Evolutionary conservation across 352 stramenopile species (phyloP).

Genomic region (Pythium dissotocum): DNA sequence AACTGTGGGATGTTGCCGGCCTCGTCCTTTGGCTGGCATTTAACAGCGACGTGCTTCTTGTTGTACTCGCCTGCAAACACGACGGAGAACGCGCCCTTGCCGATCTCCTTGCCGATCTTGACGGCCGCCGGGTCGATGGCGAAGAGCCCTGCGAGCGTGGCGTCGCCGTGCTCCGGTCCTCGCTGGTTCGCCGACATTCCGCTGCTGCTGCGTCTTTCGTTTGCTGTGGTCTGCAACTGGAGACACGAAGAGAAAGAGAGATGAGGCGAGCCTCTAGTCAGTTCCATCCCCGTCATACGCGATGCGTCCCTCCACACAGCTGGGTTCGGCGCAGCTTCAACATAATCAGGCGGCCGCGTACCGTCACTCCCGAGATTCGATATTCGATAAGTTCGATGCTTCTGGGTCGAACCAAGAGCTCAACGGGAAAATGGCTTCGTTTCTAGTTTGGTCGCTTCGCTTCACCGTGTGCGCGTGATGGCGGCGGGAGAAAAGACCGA

Average conservation of each 20-base stretch:
- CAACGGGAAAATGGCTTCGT: not conserved
- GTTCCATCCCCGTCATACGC: conserved; percentile 17
- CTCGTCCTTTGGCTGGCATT: conserved; percentile 82
- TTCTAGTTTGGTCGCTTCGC: not conserved
- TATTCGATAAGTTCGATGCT: not conserved
- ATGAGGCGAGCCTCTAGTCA: conserved; percentile 12
- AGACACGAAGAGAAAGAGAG: conserved; percentile 6
- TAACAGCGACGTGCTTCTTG: conserved; percentile 76
- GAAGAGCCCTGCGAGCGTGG: conserved; percentile 40
- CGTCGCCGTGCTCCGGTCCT: conserved; percentile 28
- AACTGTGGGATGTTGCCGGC: conserved; percentile 70
- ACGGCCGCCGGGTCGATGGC: conserved; percentile 55
- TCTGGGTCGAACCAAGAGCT: not conserved
- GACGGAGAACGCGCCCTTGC: conserved; percentile 83
- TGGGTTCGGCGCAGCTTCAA: conserved; percentile 23
- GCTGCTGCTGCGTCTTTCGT: not conserved
- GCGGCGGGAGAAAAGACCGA: not conserved
- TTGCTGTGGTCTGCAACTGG: conserved; percentile 1
- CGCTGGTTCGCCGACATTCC: conserved; percentile 41
- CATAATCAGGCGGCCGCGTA: conserved; percentile 26
- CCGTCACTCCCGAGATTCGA: conserved; percentile 24
- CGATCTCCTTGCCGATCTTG: conserved; percentile 81
- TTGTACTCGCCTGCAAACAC: conserved; percentile 77
- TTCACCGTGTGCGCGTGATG: not conserved
- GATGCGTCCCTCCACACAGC: not conserved